phyloP scores from a whole-genome alignment of 1,284 basidiomycete genomes.

The Cystobasidiaceae sp. region DNA sequence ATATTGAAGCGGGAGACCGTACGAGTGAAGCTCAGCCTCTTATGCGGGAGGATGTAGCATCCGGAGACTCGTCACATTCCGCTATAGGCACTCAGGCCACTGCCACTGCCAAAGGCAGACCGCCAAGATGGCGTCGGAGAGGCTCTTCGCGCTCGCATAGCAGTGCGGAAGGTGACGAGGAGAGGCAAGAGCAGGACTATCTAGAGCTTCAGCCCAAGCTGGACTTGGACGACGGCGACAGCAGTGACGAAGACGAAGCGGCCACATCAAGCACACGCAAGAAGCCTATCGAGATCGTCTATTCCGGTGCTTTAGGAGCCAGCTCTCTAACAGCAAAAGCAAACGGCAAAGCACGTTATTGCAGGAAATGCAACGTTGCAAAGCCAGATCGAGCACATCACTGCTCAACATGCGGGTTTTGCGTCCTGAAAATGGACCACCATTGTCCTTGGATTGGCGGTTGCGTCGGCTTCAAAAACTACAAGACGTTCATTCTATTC shows the following conservation, averaged over 20 bases:
- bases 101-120: neutral
- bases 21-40: neutral
- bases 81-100: too few species aligned
- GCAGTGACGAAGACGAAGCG: neutral
- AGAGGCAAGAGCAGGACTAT: neutral
- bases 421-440: conserved; percentile 30
- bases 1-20: conserved; percentile 1
- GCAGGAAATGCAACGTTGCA: conserved; percentile 25
- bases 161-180: conserved; percentile 9
- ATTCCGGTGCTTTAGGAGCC: neutral
- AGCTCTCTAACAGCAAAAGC: conserved; percentile 21
- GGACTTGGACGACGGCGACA: conserved; percentile 7
- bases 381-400: conserved; percentile 32
- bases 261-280: neutral
- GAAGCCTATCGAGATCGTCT: conserved; percentile 14
- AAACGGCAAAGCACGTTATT: conserved; percentile 27
- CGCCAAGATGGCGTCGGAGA: conserved; percentile 6
- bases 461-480: conserved; percentile 29
- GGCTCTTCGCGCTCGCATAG: neutral
- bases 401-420: conserved; percentile 24
- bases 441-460: conserved; percentile 31
- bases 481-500: conserved; percentile 31
- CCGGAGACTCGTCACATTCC: neutral
- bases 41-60: neutral
- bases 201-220: conserved; percentile 18